A percentile compares a stretch with the other conserved stretches of the same genome.
phyloP scores from a whole-genome alignment of 2,329 filamentous ascomycete species.

The Ceratocystis albifundus region DNA sequence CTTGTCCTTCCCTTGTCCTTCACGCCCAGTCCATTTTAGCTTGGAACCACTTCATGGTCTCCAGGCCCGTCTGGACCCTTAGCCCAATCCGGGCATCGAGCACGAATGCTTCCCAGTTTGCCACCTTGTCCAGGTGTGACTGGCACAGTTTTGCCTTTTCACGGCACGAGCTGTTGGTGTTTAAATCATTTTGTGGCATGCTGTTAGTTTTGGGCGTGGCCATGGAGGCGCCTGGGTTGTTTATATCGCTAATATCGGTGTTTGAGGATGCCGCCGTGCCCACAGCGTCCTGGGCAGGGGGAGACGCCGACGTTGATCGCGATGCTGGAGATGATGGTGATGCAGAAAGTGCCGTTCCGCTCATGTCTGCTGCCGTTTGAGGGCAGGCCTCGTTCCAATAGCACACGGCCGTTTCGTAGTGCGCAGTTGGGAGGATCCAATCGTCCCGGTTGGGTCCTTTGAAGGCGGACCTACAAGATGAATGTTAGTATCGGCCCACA shows the following conservation, averaged over 20 bases:
- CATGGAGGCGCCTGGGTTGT: background rate
- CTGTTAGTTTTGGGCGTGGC: background rate
- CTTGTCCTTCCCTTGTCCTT: background rate
- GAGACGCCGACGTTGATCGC: conserved; percentile 5
- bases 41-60: conserved; percentile 49
- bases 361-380: conserved; percentile 28
- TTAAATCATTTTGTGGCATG: conserved; percentile 18
- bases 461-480: conserved; percentile 36
- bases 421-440: conserved; percentile 59
- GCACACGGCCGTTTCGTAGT: conserved; percentile 78
- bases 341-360: conserved; percentile 1
- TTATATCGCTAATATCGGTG: background rate
- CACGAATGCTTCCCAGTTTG: conserved; percentile 59
- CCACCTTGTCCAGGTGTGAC: conserved; percentile 53
- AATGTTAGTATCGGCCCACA: conserved; percentile 19
- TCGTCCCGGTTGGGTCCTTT: conserved; percentile 54
- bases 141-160: conserved; percentile 50
- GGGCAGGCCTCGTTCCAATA: conserved; percentile 59
- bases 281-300: background rate
- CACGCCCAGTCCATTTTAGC: conserved; percentile 33
- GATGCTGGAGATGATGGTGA: background rate
- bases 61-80: conserved; percentile 57
- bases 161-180: conserved; percentile 32
- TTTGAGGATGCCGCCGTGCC: background rate
- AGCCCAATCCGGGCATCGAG: conserved; percentile 65